phyloP scores from a whole-genome alignment of 371 early-diverging fungal genomes.

The Ordospora colligata region DNA sequence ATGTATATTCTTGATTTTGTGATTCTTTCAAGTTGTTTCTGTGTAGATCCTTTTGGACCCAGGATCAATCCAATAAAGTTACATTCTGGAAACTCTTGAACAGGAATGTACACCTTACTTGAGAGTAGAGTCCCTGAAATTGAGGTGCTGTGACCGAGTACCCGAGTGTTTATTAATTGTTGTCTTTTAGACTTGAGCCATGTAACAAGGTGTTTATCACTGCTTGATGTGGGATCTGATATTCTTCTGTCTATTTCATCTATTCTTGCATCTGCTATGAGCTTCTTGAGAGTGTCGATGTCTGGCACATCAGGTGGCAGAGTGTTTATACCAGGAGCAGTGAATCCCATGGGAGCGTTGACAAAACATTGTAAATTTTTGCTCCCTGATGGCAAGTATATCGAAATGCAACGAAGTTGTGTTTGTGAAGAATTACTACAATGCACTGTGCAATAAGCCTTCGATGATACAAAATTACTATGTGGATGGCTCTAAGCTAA shows the following conservation, averaged over 20 bases:
- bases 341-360: background rate
- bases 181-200: background rate
- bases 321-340: too few species aligned
- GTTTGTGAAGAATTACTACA: constrained; percentile 26
- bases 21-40: constrained; percentile 80
- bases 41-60: constrained; percentile 85
- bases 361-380: constrained; percentile 16
- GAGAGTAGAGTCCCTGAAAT: background rate
- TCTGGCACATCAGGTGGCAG: too few species aligned
- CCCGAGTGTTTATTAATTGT: background rate
- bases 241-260: background rate
- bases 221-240: background rate
- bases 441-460: constrained; percentile 3
- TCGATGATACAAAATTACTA: constrained; percentile 6
- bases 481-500: background rate
- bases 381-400: constrained; percentile 19
- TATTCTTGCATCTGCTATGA: background rate
- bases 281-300: background rate
- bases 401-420: constrained; percentile 3
- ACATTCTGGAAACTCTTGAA: constrained; percentile 79
- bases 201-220: background rate
- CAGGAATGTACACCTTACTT: constrained; percentile 67
- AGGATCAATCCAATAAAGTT: constrained; percentile 88
- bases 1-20: constrained; percentile 84
- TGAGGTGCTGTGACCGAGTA: background rate